Base-by-base conservation (phyloP, 352 stramenopile species). In the Globisporangium sylvaticum region DNA sequence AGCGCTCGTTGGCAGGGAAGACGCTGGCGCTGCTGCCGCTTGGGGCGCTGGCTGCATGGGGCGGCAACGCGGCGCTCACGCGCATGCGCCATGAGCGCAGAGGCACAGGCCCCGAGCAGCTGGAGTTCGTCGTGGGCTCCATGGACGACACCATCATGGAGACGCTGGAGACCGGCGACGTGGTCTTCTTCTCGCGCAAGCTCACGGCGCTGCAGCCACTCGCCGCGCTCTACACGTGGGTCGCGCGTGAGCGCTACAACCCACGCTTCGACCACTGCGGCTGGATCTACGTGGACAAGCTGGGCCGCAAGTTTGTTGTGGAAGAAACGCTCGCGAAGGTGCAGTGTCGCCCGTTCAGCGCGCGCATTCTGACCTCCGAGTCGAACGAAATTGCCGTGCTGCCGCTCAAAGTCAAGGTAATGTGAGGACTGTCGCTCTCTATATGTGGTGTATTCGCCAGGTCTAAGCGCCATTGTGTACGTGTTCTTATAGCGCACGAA, bases 61-160 rank as follows among this genome's bases (percentile, higher is more conserved):
- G 83, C 62, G 79, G 70, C 65, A 90, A 94, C 48, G 88, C 84
- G 10, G 72, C 66, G 63, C 75, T 88, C 48, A 72, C 67, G 39
- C 86, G 84, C 56, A 77, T 86, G 72, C 70, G 69, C 5, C 80
- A 82, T 60, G 68, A 86, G 27, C 59, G 73, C 42, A 64, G 72
- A 15, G 73, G 69, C 32, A 68, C 76, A 1, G 72, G 71, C 1
- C 69, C 72, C 1, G 71, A 80, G 54, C 58, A 72, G 57, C 67
- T 88, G 27, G 79, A 90, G 55, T 95, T 95, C 67, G 65, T 88
- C 22, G 66, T 84, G 7, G 88, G 88, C 32, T 94, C 86, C 32
- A 92, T 95, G 81, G 84, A 95, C 70, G 88, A 95, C 75, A 88
- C 77, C 60, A 90, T 95, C 60, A 88, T 89, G 81, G 88, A 95